Conservation (phyloP, 2,329 filamentous ascomycete species). For the Diaporthe sp. region DNA sequence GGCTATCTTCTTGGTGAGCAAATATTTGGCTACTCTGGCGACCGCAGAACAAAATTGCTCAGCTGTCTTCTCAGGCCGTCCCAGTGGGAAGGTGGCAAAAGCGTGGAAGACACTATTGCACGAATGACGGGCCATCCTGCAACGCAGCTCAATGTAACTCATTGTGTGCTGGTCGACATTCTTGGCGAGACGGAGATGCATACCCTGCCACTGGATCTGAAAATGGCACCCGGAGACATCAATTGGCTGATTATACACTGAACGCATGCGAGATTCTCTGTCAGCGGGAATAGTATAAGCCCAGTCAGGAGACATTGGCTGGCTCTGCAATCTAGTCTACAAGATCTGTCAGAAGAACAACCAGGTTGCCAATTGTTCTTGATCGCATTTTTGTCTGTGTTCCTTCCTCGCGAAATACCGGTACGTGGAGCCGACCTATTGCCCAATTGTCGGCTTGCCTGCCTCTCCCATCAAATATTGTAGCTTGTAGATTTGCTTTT, state of each 20-base stretch:
- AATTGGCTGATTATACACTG: neutral
- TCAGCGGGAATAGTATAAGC: too few species aligned
- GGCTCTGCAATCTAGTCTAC: too few species aligned
- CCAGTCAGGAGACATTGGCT: too few species aligned
- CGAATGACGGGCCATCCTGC: neutral
- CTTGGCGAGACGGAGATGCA: neutral
- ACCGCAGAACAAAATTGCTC: neutral
- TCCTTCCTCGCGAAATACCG: too few species aligned
- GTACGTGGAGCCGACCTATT: too few species aligned
- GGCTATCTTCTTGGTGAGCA: neutral
- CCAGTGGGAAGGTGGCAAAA: neutral
- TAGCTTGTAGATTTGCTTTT: too few species aligned
- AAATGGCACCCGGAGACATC: neutral
- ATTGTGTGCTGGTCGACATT: neutral
- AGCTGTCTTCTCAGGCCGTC: neutral
- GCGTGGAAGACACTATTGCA: neutral
- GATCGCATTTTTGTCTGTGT: too few species aligned
- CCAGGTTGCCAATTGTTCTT: too few species aligned
- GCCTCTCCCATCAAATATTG: too few species aligned
- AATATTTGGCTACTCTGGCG: neutral
- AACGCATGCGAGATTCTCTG: too few species aligned
- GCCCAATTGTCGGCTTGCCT: too few species aligned
- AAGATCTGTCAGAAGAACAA: too few species aligned
- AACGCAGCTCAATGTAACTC: neutral
- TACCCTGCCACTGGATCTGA: neutral